These are phyloP conservation scores for Phanerochaete sordida DNA, from an alignment of 768 basidiomycete genomes.

Conservation along the genomic window DNA sequence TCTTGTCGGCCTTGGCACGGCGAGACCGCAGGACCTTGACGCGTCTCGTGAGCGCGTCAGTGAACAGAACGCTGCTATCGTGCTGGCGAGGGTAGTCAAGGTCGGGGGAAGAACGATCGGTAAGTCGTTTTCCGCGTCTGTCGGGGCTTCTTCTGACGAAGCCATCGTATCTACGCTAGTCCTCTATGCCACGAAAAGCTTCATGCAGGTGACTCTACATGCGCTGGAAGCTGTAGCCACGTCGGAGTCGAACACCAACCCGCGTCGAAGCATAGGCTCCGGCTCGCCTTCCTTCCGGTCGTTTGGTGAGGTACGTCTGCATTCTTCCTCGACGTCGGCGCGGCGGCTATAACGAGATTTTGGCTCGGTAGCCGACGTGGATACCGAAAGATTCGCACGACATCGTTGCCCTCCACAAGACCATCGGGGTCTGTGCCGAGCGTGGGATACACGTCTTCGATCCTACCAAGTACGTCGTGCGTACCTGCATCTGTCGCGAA, in stretches of 20 bases:
- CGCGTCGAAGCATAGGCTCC: slow-evolving; percentile 30
- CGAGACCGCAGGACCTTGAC: slow-evolving; percentile 43
- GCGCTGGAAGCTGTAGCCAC: slow-evolving; percentile 53
- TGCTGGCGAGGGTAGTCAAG: slow-evolving; percentile 58
- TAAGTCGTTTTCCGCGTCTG: slow-evolving; percentile 28
- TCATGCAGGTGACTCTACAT: slow-evolving; percentile 58
- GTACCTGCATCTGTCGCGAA: not conserved
- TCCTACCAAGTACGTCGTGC: slow-evolving; percentile 56
- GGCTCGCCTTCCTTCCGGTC: slow-evolving; percentile 46
- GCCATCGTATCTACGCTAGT: slow-evolving; percentile 38
- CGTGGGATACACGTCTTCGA: slow-evolving; percentile 64
- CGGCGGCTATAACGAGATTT: not conserved
- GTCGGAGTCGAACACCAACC: slow-evolving; percentile 32
- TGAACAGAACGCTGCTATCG: slow-evolving; percentile 47
- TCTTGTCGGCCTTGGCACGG: slow-evolving; percentile 49
- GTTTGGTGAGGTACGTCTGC: slow-evolving; percentile 58
- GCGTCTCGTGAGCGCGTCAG: slow-evolving; percentile 62
- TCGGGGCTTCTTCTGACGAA: not conserved
- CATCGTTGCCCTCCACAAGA: slow-evolving; percentile 56
- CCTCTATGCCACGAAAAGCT: slow-evolving; percentile 61
- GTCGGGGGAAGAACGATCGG: slow-evolving; percentile 54
- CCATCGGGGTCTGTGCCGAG: slow-evolving; percentile 61
- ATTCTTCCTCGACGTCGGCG: not conserved
- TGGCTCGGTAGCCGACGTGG: slow-evolving; percentile 48
- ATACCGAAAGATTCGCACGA: slow-evolving; percentile 70